Evolutionary conservation across 805 yeast genomes (phyloP), one percentile per base, ranked within the genome.

Genomic region (Candida oleophila): DNA sequence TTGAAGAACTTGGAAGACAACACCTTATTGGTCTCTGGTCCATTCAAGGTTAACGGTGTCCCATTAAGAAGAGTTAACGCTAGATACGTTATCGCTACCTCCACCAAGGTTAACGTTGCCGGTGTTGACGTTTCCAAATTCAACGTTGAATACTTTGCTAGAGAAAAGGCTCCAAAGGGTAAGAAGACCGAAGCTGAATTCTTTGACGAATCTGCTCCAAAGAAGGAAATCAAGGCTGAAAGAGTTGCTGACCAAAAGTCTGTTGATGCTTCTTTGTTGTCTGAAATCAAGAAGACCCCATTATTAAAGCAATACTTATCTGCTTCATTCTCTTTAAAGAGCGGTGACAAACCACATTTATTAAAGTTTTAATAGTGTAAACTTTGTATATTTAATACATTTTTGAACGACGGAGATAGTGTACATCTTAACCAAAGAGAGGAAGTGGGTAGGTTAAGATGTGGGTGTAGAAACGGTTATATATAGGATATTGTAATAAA

Each of bases 31-130:
- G 96, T 92, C 56, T 79, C 97, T 54, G 99, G 99, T 74, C 99
- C 99, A 68, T 94, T 92, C 96, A 92, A 94, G 85, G 89, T 92
- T 68, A 92, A 92, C 81, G 99, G 99, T 82, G 99, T 92, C 62
- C 98, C 99, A 74, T 83, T 92, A 76, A 90, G 98, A 87, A 89
- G 97, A 83, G 98, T 92, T 64, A 94, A 92, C 76, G 85, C 97
- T 65, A 89, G 96, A 77, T 94, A 92, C 80, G 99, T 94, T 64
- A 92, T 92, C 78, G 98, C 97, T 68, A 92, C 99, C 70, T 89
- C 97, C 62, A 94, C 99, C 77, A 77, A 81, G 74, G 87, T 94
- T 66, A 76, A 82, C 59, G 85, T 92, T 60, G 80, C 82, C 49
- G 75, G 84, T 59, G 89, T 90, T 61, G 87, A 88, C 68, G 90